Conservation (phyloP, 1,284 basidiomycete species). For the Apiotrichum laibachii region DNA sequence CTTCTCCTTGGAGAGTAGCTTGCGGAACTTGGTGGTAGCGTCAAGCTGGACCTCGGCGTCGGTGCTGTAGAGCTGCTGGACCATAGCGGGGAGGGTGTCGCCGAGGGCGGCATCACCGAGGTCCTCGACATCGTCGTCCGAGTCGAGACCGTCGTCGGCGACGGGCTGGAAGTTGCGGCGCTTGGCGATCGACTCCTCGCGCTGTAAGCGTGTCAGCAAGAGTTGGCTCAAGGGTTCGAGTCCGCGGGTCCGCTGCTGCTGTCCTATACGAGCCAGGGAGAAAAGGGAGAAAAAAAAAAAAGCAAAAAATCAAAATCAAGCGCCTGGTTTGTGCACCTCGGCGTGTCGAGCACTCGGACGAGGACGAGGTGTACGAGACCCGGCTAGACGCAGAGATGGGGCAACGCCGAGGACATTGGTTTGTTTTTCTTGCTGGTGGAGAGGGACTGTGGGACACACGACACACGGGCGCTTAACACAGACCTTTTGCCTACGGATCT, state of each 20-base stretch:
- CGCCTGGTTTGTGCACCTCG: background rate
- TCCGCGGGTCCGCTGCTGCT: background rate
- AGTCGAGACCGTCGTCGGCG: slow-evolving; percentile 60
- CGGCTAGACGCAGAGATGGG: too few species aligned
- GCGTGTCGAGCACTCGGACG: background rate
- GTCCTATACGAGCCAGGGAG: too few species aligned
- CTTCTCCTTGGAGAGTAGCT: slow-evolving; percentile 97
- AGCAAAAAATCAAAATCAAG: background rate
- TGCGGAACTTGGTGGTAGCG: slow-evolving; percentile 93
- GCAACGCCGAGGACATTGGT: background rate
- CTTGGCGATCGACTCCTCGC: slow-evolving; percentile 96
- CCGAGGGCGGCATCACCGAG: slow-evolving; percentile 53
- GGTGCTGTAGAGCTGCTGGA: slow-evolving; percentile 87
- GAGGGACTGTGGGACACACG: background rate
- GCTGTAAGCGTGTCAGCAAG: slow-evolving; percentile 38
- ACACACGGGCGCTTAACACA: slow-evolving; percentile 17
- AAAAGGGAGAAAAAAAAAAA: background rate
- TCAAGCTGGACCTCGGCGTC: slow-evolving; percentile 89
- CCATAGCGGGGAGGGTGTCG: slow-evolving; percentile 69
- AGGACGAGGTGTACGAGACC: background rate
- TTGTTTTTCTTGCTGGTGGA: too few species aligned
- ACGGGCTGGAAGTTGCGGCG: slow-evolving; percentile 83
- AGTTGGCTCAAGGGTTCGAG: slow-evolving; percentile 3
- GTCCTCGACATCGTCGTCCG: slow-evolving; percentile 71
- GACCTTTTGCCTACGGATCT: slow-evolving; percentile 87